Evolutionary conservation across 768 basidiomycete species (phyloP).

Genomic region (Suillus americanus): DNA sequence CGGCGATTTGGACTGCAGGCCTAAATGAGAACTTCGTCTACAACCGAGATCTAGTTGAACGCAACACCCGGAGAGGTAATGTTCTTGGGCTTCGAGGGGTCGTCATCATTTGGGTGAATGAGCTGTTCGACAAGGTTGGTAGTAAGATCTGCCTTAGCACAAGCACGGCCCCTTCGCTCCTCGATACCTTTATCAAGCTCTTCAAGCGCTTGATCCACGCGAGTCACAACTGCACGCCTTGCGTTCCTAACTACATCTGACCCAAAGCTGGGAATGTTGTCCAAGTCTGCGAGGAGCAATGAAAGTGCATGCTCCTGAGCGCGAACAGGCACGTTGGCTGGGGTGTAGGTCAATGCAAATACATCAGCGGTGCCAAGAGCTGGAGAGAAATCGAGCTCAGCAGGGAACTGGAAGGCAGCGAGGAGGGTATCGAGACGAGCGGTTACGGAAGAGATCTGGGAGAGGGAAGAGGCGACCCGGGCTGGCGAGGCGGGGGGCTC

Average conservation of each 20-base stretch:
- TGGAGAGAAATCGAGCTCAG: slow-evolving; percentile 31
- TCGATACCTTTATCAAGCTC: slow-evolving; percentile 48
- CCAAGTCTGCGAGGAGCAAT: slow-evolving; percentile 54
- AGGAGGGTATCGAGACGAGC: slow-evolving; percentile 37
- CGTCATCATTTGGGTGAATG: not conserved
- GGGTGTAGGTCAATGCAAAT: slow-evolving; percentile 52
- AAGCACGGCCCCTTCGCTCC: slow-evolving; percentile 29
- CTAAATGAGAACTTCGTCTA: not conserved
- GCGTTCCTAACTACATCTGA: slow-evolving; percentile 48
- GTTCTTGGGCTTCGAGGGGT: not conserved
- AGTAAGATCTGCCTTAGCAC: not conserved
- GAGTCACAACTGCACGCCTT: slow-evolving; percentile 55
- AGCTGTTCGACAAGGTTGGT: not conserved
- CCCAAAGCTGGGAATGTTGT: slow-evolving; percentile 61
- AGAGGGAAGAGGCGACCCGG: slow-evolving; percentile 25
- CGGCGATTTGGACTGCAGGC: not conserved
- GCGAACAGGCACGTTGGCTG: slow-evolving; percentile 58
- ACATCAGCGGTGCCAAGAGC: slow-evolving; percentile 13
- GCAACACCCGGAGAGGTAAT: not conserved
- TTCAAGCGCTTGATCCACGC: slow-evolving; percentile 57
- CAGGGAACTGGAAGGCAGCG: slow-evolving; percentile 40
- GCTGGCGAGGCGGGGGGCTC: slow-evolving; percentile 14
- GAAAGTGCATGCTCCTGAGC: slow-evolving; percentile 62
- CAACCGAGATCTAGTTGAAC: not conserved
- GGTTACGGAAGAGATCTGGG: slow-evolving; percentile 42